Evolutionary conservation across 768 basidiomycete species (phyloP), one percentile per base, ranked within the genome.

Genomic region (Suillus subluteus): DNA sequence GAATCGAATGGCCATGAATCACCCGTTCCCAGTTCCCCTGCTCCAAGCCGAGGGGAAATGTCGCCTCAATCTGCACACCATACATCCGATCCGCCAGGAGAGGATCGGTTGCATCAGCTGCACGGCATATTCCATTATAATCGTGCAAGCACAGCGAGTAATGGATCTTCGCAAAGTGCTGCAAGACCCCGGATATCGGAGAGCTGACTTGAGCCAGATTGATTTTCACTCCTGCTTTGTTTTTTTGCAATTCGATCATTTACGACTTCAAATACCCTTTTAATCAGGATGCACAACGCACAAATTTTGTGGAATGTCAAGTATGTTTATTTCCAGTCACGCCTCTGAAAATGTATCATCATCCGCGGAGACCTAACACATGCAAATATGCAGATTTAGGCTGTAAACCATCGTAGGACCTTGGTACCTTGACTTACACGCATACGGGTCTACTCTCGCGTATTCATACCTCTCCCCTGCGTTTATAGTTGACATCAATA

Each of bases 121-220:
- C 93, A 94, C 74, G 87, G 91, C 73, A 83, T 94, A 68, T 95
- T 94, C 79, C 91, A 92, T 71, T 94, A 95, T 77, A 79, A 74
- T 46, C 86, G 91, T 63, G 86, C 89, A 32, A 92, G 91, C 74
- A 86, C 86, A 46, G 72, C 77, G 32, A 85, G 83, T 71, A 82
- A 79, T 62, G 79, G 78, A 7, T 84, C 84, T 12, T 81, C 80
- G 21, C 65, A 65, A 15, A 35, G 62, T n/a, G 63, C 50, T 40
- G 62, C 75, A 4, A 68, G 61, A 12, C 64, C 65, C 11, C 66
- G 66, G 37, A 35, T 68, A 46, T 68, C 67, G 21, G 67, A 68
- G 66, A 58, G 59, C 18, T 67, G 35, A 64, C 43, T 56, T 58
- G 65, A 71, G 48, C 73, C 62, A 18, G 63, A 65, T 21, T 72